A percentile compares a stretch with the other conserved stretches of the same genome.
Evolutionary conservation across 1,139 yeast genomes (phyloP).

Genomic region (Candida frijolesensis): DNA sequence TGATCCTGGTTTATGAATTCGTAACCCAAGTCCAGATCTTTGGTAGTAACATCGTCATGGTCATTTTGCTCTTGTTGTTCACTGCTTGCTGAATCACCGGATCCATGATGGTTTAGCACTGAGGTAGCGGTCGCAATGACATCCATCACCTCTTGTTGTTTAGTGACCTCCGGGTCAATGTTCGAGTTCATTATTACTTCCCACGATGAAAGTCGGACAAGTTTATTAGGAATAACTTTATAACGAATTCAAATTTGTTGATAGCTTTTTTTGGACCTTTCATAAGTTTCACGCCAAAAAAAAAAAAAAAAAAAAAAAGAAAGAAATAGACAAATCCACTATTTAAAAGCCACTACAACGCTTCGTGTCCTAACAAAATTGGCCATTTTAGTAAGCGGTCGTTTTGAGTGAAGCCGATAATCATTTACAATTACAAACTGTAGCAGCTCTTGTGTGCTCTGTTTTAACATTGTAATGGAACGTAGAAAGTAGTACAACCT

Average conservation of each 20-base stretch:
- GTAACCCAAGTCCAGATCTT: neutral
- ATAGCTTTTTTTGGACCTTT: neutral
- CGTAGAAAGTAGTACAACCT: too few relatives aligned
- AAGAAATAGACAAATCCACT: neutral
- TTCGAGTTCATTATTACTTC: conserved; percentile 18
- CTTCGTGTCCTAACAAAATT: conserved; percentile 1
- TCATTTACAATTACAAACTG: neutral
- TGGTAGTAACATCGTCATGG: neutral
- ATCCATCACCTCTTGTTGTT: conserved; percentile 8
- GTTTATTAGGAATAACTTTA: neutral
- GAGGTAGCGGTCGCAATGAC: conserved; percentile 3
- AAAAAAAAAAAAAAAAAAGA: neutral
- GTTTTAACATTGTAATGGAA: too few relatives aligned
- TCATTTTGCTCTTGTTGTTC: neutral
- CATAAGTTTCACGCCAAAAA: neutral
- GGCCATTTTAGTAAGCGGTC: neutral
- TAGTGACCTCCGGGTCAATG: conserved; percentile 15
- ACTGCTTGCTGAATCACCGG: neutral
- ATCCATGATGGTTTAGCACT: neutral
- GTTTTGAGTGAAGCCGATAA: neutral
- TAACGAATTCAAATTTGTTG: neutral
- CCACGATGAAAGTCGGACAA: neutral
- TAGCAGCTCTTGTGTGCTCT: too few relatives aligned
- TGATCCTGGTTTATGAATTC: conserved; percentile 4
- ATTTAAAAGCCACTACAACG: neutral